Percentiles rank a stretch among this genome's conserved stretches.
Conservation (phyloP, 192 early-diverging fungal genomes). For the Linnemannia hyalina region DNA sequence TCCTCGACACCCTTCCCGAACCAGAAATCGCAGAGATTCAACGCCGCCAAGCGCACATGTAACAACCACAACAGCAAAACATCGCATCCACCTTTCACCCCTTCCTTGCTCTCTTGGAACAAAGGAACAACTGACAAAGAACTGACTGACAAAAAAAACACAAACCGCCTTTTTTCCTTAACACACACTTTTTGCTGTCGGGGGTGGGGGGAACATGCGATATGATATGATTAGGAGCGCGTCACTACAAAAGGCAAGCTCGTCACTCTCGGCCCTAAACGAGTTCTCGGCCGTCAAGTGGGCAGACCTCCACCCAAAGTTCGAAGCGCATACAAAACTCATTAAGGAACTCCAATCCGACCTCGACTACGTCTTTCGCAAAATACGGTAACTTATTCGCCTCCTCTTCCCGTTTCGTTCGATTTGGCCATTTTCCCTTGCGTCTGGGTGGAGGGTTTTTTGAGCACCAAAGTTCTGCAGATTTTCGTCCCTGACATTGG, state of each 20-base stretch:
- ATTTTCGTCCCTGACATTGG: neutral
- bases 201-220: too few species aligned
- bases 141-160: too few species aligned
- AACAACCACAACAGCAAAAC: neutral
- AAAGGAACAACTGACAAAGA: too few species aligned
- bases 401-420: neutral
- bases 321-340: slow-evolving; percentile 68
- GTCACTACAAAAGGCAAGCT: slow-evolving; percentile 39
- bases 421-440: neutral
- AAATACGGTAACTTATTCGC: slow-evolving; percentile 57
- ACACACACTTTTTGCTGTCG: too few species aligned
- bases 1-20: slow-evolving; percentile 37
- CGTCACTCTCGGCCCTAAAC: slow-evolving; percentile 63
- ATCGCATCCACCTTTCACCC: neutral
- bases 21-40: slow-evolving; percentile 49
- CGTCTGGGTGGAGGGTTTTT: too few species aligned
- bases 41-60: slow-evolving; percentile 41
- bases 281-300: slow-evolving; percentile 69
- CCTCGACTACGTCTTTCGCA: slow-evolving; percentile 68
- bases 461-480: neutral
- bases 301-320: slow-evolving; percentile 61
- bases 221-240: slow-evolving; percentile 18
- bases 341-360: slow-evolving; percentile 69
- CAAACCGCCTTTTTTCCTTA: too few species aligned
- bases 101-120: too few species aligned